phyloP scores from a whole-genome alignment of 352 stramenopile genomes.

The Vaucheria bursata region DNA sequence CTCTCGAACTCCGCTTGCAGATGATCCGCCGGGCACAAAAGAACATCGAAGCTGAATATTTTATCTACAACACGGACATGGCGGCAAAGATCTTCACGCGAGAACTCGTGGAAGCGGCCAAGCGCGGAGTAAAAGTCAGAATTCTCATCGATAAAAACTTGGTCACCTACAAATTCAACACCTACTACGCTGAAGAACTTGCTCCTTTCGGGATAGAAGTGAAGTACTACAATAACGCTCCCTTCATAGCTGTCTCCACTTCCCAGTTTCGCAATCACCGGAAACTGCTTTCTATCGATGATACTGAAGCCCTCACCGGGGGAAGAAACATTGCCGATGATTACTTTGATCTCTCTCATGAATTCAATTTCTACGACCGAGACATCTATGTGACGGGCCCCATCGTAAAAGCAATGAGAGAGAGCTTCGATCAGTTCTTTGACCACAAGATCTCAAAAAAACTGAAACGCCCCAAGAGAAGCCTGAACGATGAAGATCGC shows the following conservation, averaged over 20 bases:
- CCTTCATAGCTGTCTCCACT: neutral
- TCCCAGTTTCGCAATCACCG: neutral
- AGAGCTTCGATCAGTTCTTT: neutral
- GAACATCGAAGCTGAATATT: neutral
- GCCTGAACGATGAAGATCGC: too few species aligned
- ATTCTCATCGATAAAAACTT: neutral
- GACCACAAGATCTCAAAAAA: neutral
- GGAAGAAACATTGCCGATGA: neutral
- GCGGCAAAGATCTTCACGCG: neutral
- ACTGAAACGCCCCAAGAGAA: too few species aligned
- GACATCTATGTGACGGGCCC: neutral
- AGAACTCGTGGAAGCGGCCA: neutral
- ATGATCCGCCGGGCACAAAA: neutral
- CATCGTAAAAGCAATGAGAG: neutral
- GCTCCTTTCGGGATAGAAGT: neutral
- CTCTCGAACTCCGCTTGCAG: neutral
- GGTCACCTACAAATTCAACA: neutral
- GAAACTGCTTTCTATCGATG: neutral
- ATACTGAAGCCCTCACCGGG: neutral
- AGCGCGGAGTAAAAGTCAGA: neutral
- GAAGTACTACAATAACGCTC: conserved; percentile 1
- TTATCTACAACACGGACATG: neutral
- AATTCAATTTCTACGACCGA: neutral
- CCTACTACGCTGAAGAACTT: neutral
- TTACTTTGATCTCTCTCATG: neutral